Percentiles rank a stretch among this genome's conserved stretches.
Conservation (phyloP, 2,329 filamentous ascomycete species). For the Neoscytalidium dimidiatum region DNA sequence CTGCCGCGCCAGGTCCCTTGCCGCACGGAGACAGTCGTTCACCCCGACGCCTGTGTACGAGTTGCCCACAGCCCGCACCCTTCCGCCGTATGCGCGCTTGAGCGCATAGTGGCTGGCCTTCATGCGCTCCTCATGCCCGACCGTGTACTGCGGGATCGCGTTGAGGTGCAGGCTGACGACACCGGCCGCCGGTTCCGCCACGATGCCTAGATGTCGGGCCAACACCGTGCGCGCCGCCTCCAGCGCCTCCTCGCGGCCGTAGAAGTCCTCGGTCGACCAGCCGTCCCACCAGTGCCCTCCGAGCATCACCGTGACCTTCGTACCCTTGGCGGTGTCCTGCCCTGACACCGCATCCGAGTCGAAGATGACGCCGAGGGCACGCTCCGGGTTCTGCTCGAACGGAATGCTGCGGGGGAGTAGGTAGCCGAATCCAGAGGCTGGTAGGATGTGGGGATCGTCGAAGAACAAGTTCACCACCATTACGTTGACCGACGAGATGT, state of each 20-base stretch:
- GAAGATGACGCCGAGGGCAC: slow-evolving; percentile 88
- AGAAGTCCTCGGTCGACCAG: slow-evolving; percentile 39
- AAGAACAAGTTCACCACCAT: slow-evolving; percentile 94
- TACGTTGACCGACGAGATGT: slow-evolving; percentile 72
- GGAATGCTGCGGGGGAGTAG: slow-evolving; percentile 77
- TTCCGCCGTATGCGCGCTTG: slow-evolving; percentile 57
- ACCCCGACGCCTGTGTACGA: slow-evolving; percentile 52
- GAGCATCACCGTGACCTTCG: slow-evolving; percentile 91
- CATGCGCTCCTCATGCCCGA: slow-evolving; percentile 73
- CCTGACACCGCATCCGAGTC: slow-evolving; percentile 69
- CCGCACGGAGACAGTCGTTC: slow-evolving; percentile 57
- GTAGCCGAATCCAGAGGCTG: slow-evolving; percentile 80
- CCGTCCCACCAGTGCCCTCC: slow-evolving; percentile 88
- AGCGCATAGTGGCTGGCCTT: slow-evolving; percentile 58
- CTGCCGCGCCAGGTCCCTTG: slow-evolving; percentile 54
- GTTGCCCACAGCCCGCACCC: slow-evolving; percentile 62
- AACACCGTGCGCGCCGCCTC: slow-evolving; percentile 71
- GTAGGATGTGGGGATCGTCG: slow-evolving; percentile 62
- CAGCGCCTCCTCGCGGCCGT: slow-evolving; percentile 69
- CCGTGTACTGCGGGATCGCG: slow-evolving; percentile 87
- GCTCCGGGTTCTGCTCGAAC: slow-evolving; percentile 74
- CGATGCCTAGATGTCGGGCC: slow-evolving; percentile 73
- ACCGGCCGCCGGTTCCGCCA: slow-evolving; percentile 60
- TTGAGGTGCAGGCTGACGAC: slow-evolving; percentile 64
- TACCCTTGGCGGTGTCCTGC: slow-evolving; percentile 63